These are phyloP conservation scores for Spizellomyces punctatus DNA, from an alignment of 192 early-diverging fungal species.

Conservation along the genomic window DNA sequence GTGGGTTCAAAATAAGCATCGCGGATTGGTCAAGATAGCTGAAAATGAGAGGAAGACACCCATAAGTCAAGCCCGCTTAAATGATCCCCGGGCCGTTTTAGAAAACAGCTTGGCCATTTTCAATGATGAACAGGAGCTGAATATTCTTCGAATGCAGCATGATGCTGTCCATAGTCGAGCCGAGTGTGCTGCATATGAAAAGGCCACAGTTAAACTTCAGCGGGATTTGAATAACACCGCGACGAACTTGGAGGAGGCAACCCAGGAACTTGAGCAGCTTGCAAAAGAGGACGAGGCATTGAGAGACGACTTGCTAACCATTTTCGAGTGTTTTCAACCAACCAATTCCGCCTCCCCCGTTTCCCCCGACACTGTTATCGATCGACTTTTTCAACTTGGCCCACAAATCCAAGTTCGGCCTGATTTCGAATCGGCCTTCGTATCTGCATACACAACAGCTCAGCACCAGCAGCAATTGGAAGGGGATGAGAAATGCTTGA, in stretches of 20 bases:
- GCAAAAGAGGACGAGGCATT: not conserved
- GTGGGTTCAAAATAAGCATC: conserved; percentile 15
- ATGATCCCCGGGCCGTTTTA: conserved; percentile 12
- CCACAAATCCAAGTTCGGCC: not conserved
- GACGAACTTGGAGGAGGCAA: not conserved
- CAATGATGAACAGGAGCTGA: not conserved
- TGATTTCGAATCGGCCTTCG: conserved; percentile 4
- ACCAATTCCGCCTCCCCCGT: not conserved
- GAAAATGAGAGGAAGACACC: not conserved
- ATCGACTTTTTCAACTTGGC: not conserved
- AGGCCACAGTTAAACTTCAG: not conserved
- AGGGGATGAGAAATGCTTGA: not conserved
- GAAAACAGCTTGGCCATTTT: conserved; percentile 4
- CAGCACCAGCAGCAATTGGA: not conserved
- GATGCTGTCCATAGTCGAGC: conserved; percentile 1
- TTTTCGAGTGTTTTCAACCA: conserved; percentile 2
- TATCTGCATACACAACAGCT: conserved; percentile 1
- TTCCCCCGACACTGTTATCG: not conserved
- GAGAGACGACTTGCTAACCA: not conserved
- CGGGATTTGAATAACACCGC: not conserved
- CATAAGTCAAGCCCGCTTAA: not conserved
- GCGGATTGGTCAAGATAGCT: not conserved
- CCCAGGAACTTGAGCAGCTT: not conserved
- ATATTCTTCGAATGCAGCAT: not conserved
- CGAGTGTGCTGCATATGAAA: not conserved